Base-by-base conservation (phyloP, 192 early-diverging fungal species). In the Martensiomyces pterosporus region DNA sequence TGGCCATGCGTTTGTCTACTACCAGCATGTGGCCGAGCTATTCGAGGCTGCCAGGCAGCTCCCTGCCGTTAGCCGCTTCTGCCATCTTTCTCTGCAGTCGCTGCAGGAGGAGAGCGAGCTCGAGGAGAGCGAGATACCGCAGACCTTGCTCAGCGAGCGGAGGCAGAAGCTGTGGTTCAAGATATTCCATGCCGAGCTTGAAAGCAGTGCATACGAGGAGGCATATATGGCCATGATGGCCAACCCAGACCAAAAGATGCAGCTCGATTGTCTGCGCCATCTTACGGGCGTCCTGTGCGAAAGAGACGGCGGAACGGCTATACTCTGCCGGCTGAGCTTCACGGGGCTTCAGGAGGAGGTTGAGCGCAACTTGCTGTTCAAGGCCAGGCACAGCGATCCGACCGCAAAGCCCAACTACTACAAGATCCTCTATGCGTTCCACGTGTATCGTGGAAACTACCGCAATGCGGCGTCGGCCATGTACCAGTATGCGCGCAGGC, bases 371-470 rank as follows among this genome's bases (percentile, higher is more conserved):
- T 47, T 78, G 38, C 47, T 73, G 22, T 78, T 78, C 55, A 73
- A 74, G 49, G 76, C 76, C 1, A 64, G 70, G 10, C 72, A 78
- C 52, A 58, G 65, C 55, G 70, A 74, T 12, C 13, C 41, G 40
- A 41, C 57, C 2, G 35, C 33, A 5, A 29, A 38, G 41, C 56
- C 61, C 16, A 66, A 60, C 53, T 69, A 69, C 52, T 78, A 74
- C 62, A 52, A 52, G 43, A 63, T 78, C n/a, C 54, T 78, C 9
- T 74, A 78, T 49, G 44, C 76, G 40, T 74, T 70, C 62, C 76
- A 78, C 21, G 49, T 74, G 2, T 72, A 66, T 49, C 76, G 76
- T 34, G 63, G 70, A 52, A 72, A 78, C 57, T 74, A 74, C 52
- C 64, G 69, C 41, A 70, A 64, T 32, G 76, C 76, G 3, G 68